Evolutionary conservation across 345 rosid genomes (phyloP), one percentile per base, ranked within the genome.

Genomic region (Melastoma malabathricum): DNA sequence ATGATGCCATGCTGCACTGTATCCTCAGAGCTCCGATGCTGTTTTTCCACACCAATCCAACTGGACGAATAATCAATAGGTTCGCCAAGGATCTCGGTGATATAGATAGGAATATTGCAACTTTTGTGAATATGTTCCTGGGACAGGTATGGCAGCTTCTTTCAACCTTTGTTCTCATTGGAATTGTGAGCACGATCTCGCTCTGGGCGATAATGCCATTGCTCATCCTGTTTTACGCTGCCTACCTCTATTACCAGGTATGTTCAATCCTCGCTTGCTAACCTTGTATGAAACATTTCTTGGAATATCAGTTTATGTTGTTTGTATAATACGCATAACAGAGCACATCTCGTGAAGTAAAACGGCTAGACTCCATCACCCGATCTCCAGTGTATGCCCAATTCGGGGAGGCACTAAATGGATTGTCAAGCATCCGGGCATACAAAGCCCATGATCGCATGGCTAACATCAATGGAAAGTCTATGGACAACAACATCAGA

Each of bases 231-330:
- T 92, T 87, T 70, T 84, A 80, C 62, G 83, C 89, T 27, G 82
- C 95, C 48, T 87, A 92, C 60, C 74, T 92, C 46, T 92, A 92
- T 68, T 86, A 92, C 63, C 98, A 92, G 98, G 98, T 85, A 69
- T 39, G 43, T 39, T 22, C 43, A 57, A 38, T 29, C 41, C 20
- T 23, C 6, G 38, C 38, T 1, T 5, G 38, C 38, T 29, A 29
- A 29, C 38, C 5, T 29, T 4, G 38, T 29, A 29, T 29, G 8
- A 10, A 29, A 10, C 5, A 29, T 29, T 29, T 10, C 38, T 5
- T n/a, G 38, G 38, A 29, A 29, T 17, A 18, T 20, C 9, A 41
- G 18, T 19, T 39, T 16, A 15, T 52, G 23, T 17, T 38, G 22
- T 58, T 27, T 44, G 10, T 48, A 23, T 34, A 55, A 48, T 64